Evolutionary conservation across 352 stramenopile genomes (phyloP).

Genomic region (Phytopythium montanum): DNA sequence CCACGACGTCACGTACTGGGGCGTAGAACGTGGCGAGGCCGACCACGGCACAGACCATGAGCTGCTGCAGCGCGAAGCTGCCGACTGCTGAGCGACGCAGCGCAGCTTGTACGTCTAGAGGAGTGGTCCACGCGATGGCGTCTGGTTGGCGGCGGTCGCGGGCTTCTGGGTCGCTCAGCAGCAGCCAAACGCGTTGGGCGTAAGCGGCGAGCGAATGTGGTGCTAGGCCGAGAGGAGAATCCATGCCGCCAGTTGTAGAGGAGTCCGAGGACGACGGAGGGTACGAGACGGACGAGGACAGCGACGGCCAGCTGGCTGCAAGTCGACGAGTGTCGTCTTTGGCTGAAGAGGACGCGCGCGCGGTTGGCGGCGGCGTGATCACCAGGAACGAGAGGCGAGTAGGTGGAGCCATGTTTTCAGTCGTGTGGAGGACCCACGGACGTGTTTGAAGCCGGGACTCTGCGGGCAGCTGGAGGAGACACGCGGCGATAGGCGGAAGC

Average conservation of each 20-base stretch:
- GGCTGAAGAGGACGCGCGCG: neutral
- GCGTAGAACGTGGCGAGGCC: conserved; percentile 2
- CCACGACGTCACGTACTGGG: neutral
- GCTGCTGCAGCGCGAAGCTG: conserved; percentile 8
- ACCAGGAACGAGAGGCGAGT: conserved; percentile 1
- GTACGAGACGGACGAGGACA: conserved; percentile 1
- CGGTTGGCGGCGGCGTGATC: conserved; percentile 2
- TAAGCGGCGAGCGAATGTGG: conserved; percentile 7
- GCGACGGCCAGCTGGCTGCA: neutral
- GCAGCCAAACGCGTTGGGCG: conserved; percentile 3
- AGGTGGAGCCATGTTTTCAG: neutral
- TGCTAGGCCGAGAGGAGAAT: neutral
- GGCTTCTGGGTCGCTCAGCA: neutral
- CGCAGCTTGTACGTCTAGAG: neutral
- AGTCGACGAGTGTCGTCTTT: conserved; percentile 3
- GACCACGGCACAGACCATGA: neutral
- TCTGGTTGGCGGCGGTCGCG: neutral
- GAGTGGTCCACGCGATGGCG: neutral
- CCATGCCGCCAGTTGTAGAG: neutral
- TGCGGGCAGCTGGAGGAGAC: neutral
- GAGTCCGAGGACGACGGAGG: neutral
- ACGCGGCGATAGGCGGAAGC: neutral
- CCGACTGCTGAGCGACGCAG: conserved; percentile 3
- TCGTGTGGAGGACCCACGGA: neutral
- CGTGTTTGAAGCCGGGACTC: neutral